phyloP scores from a whole-genome alignment of 179 eudicot species.

The Monotropa hypopitys region DNA sequence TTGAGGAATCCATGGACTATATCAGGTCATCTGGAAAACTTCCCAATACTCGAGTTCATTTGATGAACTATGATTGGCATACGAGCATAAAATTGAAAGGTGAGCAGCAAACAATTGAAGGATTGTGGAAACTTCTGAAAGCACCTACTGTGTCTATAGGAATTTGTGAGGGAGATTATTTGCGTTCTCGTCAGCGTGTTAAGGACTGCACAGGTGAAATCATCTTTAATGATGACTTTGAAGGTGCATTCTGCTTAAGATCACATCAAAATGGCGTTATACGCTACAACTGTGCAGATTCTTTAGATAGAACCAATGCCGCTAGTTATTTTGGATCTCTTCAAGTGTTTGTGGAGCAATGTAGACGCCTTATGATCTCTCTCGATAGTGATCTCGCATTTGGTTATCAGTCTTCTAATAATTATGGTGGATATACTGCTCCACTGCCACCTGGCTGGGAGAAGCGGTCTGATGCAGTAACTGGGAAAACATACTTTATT shows the following conservation, averaged over 20 bases:
- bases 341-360: conserved; percentile 91
- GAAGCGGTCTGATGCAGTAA: conserved; percentile 85
- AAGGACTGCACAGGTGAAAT: conserved; percentile 79
- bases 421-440: conserved; percentile 68
- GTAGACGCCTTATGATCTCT: conserved; percentile 86
- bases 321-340: conserved; percentile 92
- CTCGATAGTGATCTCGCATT: conserved; percentile 86
- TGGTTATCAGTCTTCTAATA: conserved; percentile 52
- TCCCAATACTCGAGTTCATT: conserved; percentile 55
- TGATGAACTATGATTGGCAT: conserved; percentile 95
- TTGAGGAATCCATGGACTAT: conserved; percentile 72
- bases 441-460: conserved; percentile 99
- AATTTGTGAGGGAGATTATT: conserved; percentile 84
- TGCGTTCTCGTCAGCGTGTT: conserved; percentile 69
- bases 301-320: conserved; percentile 95
- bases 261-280: conserved; percentile 85
- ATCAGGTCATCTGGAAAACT: conserved; percentile 63
- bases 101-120: conserved; percentile 91
- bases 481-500: conserved; percentile 81
- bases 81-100: conserved; percentile 70
- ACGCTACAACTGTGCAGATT: conserved; percentile 95
- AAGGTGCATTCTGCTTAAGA: conserved; percentile 84
- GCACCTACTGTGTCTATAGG: conserved; percentile 78
- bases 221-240: conserved; percentile 44
- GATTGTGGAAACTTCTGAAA: conserved; percentile 83